phyloP scores from a whole-genome alignment of 192 early-diverging fungal species.

The Rhizoclosmatium globosum region DNA sequence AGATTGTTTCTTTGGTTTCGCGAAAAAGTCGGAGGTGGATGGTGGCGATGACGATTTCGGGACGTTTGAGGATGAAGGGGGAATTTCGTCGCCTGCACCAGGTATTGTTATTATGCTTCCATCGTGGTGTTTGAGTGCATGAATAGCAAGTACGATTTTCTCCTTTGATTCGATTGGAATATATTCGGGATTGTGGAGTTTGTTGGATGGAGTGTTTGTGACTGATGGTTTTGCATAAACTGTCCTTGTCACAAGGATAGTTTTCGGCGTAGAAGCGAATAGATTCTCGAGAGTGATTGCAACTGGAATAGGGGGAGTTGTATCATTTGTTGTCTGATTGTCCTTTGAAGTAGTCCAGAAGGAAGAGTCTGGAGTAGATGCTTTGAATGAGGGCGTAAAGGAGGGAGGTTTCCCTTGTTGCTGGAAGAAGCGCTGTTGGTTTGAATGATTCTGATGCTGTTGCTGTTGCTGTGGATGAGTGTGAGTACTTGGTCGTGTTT shows the following conservation, averaged over 20 bases:
- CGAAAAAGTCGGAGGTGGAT: not conserved
- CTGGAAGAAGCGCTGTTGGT: no score
- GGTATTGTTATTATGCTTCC: conserved; percentile 8
- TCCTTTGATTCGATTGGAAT: not conserved
- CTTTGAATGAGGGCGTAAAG: no score
- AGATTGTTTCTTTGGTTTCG: not conserved
- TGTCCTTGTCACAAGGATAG: not conserved
- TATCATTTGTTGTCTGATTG: not conserved
- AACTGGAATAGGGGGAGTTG: not conserved
- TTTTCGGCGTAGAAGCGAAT: conserved; percentile 1
- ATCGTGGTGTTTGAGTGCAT: conserved; percentile 4
- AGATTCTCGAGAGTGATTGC: conserved; percentile 2
- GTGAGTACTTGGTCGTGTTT: not conserved
- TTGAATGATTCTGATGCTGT: no score
- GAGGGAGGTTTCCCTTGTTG: no score
- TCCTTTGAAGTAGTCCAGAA: not conserved
- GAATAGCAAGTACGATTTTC: not conserved
- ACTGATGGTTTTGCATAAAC: not conserved
- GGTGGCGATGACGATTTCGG: not conserved
- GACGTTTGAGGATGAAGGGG: not conserved
- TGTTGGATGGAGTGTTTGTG: not conserved
- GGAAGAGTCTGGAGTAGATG: no score
- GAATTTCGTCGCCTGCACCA: conserved; percentile 3
- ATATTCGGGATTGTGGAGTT: not conserved
- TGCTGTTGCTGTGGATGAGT: no score